Conservation (phyloP, 208 protist genomes). For the Pavlovales sp. region DNA sequence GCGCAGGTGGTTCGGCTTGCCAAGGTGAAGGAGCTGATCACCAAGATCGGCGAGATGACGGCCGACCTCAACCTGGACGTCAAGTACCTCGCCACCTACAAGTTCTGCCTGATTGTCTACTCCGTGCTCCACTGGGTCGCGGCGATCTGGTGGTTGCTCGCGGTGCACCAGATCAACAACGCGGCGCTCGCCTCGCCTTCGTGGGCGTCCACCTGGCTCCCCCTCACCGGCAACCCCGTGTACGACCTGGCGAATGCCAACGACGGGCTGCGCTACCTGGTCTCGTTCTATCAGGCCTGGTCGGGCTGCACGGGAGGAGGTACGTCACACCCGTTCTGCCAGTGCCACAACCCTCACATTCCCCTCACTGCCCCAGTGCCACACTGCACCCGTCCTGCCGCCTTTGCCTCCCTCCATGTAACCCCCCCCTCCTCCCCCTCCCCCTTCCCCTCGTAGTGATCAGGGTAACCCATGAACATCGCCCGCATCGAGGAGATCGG, state of each 20-base stretch:
- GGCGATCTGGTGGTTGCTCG: background rate
- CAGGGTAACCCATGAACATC: too few relatives aligned
- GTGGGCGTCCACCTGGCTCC: too few relatives aligned
- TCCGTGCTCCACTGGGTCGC: background rate
- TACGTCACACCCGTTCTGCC: background rate
- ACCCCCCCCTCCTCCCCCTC: too few relatives aligned
- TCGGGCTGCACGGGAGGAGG: background rate
- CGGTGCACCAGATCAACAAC: too few relatives aligned
- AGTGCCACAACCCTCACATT: too few relatives aligned
- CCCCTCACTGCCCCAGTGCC: too few relatives aligned
- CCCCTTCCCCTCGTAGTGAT: too few relatives aligned
- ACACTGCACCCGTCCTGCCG: too few relatives aligned
- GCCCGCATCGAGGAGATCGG: background rate
- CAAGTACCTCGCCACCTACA: background rate
- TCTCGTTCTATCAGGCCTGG: background rate
- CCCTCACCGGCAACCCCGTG: background rate
- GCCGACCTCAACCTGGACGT: background rate
- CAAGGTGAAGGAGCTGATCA: background rate
- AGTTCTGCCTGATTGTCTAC: background rate
- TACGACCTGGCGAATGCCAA: background rate
- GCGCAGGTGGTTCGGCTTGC: background rate
- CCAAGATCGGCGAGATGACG: background rate
- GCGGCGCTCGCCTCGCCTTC: too few relatives aligned
- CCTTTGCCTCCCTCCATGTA: too few relatives aligned
- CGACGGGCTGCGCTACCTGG: background rate